Base-by-base conservation (phyloP, 78 protist species). In the Dictyostelium intermedium region DNA sequence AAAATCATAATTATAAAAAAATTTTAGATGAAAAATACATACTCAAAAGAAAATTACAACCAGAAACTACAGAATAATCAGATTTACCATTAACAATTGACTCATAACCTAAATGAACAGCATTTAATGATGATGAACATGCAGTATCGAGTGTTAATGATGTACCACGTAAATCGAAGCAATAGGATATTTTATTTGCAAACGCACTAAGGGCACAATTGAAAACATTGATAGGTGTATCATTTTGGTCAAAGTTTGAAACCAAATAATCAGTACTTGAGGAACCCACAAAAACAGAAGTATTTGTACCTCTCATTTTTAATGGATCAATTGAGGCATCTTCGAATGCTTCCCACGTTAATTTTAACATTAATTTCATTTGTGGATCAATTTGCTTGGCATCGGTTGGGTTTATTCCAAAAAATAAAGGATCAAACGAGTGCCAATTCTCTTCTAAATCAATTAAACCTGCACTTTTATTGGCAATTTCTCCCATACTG, bases 101-200 rank as follows among this genome's bases (percentile, higher is more conserved):
- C 25, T 27, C 16, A 72, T 18, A 8, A n/a, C 98, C 99, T 27
- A 82, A 30, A n/a, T 83, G 30, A 27, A 94, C 9, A 6, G 98
- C 97, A 66, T 96, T 93, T 34, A 98, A 92, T 5, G 98, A 92
- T 2, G 95, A 70, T 34, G 97, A 91, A 92, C 99, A 98, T 14
- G 99, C 99, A 30, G 99, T 96, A 82, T 98, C 99, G 10, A 98
- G 0, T 2, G 97, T 45, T 32, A 98, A 3, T 0, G 97, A 84
- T 10, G 98, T 97, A 14, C 99, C 99, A 25, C 32, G 23, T 7
- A 97, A 87, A 66, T 96, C 97, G 41, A 87, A 81, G 6, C 74
- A 34, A 41, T 91, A 98, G 5, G 99, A 91, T 0, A 98, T 23
- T 8, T 98, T 86, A 87, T 96, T 96, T 18, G 97, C 1, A 16